A percentile compares a stretch with the other conserved stretches of the same genome.
Conservation (phyloP, 2,329 filamentous ascomycete species). For the Exophiala sideris region DNA sequence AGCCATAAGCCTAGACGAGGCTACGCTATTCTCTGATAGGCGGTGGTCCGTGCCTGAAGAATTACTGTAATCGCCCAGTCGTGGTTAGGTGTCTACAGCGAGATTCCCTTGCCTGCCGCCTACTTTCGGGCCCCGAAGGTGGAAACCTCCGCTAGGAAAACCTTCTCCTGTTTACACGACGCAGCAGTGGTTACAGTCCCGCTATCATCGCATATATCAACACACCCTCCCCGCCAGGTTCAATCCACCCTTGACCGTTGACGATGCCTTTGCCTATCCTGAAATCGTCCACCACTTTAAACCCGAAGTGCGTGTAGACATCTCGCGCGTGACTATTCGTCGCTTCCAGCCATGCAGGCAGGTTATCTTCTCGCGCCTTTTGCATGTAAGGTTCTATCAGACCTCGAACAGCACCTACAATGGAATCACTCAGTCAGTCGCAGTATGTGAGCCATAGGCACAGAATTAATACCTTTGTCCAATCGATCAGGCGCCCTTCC, state of each 20-base stretch:
- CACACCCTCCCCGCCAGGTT: constrained; percentile 13
- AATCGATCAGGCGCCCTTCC: constrained; percentile 8
- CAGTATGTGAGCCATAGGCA: no score
- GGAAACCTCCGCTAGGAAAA: no score
- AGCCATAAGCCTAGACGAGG: neutral
- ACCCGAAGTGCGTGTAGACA: constrained; percentile 25
- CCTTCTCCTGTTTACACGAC: neutral
- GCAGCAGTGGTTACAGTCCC: constrained; percentile 1
- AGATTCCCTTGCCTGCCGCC: no score
- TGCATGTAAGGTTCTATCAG: constrained; percentile 22
- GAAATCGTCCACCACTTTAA: constrained; percentile 15
- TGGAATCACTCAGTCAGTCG: neutral
- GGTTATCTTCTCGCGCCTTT: constrained; percentile 13
- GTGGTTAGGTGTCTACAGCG: no score
- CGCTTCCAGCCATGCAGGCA: constrained; percentile 27
- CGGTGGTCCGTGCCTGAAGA: no score
- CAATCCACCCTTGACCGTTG: constrained; percentile 15
- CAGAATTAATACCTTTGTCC: constrained; percentile 11
- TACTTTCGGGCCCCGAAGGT: no score
- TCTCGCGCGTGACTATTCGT: constrained; percentile 20
- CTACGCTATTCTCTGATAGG: neutral
- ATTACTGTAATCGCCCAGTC: no score
- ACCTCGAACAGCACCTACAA: constrained; percentile 17
- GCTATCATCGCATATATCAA: constrained; percentile 14
- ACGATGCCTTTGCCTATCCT: constrained; percentile 19